A percentile compares a stretch with the other conserved stretches of the same genome.
phyloP scores from a whole-genome alignment of 2,329 filamentous ascomycete species.

The Chrysoporthe austroafricana region DNA sequence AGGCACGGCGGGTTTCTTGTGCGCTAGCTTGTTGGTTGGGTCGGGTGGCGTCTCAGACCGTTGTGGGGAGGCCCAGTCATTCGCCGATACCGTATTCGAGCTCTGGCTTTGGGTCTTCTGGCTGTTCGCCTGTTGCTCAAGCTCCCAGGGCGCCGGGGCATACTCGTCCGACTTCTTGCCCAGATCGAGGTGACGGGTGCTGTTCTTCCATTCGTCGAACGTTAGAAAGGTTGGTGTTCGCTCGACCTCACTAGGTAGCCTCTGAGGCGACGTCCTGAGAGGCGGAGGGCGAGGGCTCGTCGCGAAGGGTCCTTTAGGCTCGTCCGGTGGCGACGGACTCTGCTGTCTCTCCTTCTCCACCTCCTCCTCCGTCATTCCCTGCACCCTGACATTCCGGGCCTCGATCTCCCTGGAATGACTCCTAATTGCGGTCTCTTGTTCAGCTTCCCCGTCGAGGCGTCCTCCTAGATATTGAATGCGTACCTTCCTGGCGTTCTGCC shows the following conservation, averaged over 20 bases:
- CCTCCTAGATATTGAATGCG: neutral
- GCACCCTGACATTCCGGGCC: constrained; percentile 13
- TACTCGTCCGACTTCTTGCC: neutral
- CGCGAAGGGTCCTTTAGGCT: constrained; percentile 16
- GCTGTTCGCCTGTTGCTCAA: neutral
- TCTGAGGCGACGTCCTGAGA: neutral
- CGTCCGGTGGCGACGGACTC: neutral
- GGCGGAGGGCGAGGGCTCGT: neutral
- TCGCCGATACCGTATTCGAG: neutral
- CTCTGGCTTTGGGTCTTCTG: neutral
- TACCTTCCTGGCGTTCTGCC: neutral
- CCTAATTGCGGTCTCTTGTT: neutral
- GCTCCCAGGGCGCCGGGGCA: neutral
- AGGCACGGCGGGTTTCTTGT: neutral
- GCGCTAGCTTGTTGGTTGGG: too few species aligned
- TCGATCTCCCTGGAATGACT: constrained; percentile 1
- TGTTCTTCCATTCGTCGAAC: constrained; percentile 3
- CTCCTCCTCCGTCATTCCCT: neutral
- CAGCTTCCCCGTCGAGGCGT: neutral
- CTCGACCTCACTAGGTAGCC: constrained; percentile 4
- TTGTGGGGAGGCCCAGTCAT: neutral
- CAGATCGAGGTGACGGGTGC: constrained; percentile 8
- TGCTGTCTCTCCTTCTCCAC: neutral
- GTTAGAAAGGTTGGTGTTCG: constrained; percentile 1
- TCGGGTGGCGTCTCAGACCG: neutral